Evolutionary conservation across 805 yeast genomes (phyloP).

Genomic region (Teunomyces kruisii): DNA sequence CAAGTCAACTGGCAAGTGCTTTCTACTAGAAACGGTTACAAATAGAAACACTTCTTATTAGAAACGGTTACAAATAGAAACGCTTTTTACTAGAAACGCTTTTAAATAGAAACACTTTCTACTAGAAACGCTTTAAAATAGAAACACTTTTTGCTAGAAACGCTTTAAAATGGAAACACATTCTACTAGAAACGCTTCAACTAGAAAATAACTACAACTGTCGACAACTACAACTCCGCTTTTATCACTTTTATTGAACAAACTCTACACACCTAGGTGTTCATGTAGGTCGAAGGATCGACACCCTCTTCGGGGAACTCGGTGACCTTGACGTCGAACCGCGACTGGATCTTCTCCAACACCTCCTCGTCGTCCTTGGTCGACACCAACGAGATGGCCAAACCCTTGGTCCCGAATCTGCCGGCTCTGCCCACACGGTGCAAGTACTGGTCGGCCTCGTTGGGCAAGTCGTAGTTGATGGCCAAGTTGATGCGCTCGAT

Average conservation of each 20-base stretch:
- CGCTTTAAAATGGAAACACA: too few species aligned
- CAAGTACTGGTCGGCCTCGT: slow-evolving; percentile 95
- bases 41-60: too few species aligned
- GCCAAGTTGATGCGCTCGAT: slow-evolving; percentile 98
- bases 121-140: too few species aligned
- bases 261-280: slow-evolving; percentile 71
- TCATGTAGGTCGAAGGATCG: slow-evolving; percentile 97
- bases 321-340: slow-evolving; percentile 93
- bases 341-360: slow-evolving; percentile 88
- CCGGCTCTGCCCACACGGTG: slow-evolving; percentile 99
- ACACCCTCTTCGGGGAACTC: slow-evolving; percentile 98
- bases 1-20: too few species aligned
- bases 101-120: too few species aligned
- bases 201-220: too few species aligned
- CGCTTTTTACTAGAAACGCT: too few species aligned
- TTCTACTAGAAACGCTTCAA: too few species aligned
- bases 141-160: too few species aligned
- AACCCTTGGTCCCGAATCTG: slow-evolving; percentile 99
- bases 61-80: too few species aligned
- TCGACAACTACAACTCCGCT: too few species aligned
- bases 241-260: slow-evolving; percentile 1
- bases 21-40: too few species aligned
- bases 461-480: slow-evolving; percentile 94
- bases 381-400: slow-evolving; percentile 88
- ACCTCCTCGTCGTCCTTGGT: slow-evolving; percentile 86